These are phyloP conservation scores for Pugionium cornutum DNA, from an alignment of 345 rosid genomes.

Conservation along the genomic window DNA sequence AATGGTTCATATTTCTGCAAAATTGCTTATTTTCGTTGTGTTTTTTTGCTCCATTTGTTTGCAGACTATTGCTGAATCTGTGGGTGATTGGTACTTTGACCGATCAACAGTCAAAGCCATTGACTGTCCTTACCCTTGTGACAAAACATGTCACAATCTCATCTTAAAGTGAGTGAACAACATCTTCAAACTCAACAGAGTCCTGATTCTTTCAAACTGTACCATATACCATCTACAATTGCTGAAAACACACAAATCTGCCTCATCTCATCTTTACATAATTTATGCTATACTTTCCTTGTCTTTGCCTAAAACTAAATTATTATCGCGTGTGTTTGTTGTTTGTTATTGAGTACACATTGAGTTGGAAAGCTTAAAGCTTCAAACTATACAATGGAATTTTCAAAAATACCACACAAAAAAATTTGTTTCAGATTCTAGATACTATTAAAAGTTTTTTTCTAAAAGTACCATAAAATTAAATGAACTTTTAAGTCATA, in stretches of 20 bases:
- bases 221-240: slow-evolving; percentile 13
- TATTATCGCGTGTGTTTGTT: too few relatives aligned
- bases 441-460: too few relatives aligned
- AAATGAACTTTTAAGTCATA: too few relatives aligned
- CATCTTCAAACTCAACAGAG: slow-evolving; percentile 23
- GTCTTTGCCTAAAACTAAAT: too few relatives aligned
- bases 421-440: too few relatives aligned
- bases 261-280: background rate
- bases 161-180: slow-evolving; percentile 23
- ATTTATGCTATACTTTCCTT: background rate
- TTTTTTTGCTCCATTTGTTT: background rate
- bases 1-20: background rate
- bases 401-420: too few relatives aligned
- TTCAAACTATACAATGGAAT: too few relatives aligned
- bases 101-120: slow-evolving; percentile 33
- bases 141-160: slow-evolving; percentile 44
- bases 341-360: too few relatives aligned
- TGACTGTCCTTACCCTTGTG: slow-evolving; percentile 46
- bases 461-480: too few relatives aligned
- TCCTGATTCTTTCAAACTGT: slow-evolving; percentile 16
- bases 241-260: background rate
- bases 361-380: too few relatives aligned
- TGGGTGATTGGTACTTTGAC: slow-evolving; percentile 77
- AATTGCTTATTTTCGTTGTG: background rate
- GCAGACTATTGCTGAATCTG: slow-evolving; percentile 74